phyloP scores from a whole-genome alignment of 306 rosid genomes.

The Heteromeles arbutifolia region DNA sequence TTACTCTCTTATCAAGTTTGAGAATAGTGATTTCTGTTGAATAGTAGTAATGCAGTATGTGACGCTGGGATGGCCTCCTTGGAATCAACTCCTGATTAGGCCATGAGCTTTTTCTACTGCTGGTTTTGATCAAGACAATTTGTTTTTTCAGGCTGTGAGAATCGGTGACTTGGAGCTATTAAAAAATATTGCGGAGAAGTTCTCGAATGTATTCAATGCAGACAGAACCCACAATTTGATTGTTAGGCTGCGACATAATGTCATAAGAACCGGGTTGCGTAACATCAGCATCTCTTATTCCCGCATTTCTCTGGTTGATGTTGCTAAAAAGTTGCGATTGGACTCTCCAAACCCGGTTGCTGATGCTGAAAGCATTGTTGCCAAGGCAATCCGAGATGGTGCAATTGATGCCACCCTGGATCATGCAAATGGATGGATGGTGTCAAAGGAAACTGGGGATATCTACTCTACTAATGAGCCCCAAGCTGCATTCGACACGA shows the following conservation, averaged over 20 bases:
- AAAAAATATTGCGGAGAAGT: constrained; percentile 80
- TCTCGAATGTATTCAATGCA: constrained; percentile 55
- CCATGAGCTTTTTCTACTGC: constrained; percentile 4
- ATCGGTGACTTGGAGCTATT: constrained; percentile 97
- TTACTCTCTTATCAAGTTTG: background rate
- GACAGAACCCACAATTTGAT: constrained; percentile 89
- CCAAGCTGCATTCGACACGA: constrained; percentile 82
- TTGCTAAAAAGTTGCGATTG: constrained; percentile 83
- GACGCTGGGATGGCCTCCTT: background rate
- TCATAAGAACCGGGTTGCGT: constrained; percentile 91
- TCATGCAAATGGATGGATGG: constrained; percentile 85
- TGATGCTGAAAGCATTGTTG: constrained; percentile 77
- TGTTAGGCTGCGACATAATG: constrained; percentile 92
- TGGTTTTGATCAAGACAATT: background rate
- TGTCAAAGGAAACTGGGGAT: constrained; percentile 92
- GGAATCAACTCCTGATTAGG: background rate
- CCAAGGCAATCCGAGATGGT: constrained; percentile 97
- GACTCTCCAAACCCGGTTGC: constrained; percentile 77
- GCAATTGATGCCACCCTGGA: constrained; percentile 60
- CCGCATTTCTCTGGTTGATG: constrained; percentile 84
- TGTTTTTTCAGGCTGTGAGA: constrained; percentile 70
- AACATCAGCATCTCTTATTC: constrained; percentile 95
- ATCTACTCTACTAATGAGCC: constrained; percentile 88
- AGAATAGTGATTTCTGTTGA: background rate
- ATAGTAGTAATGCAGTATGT: background rate